Conservation (phyloP, 1,284 basidiomycete genomes). For the Ceratobasidium sp. region DNA sequence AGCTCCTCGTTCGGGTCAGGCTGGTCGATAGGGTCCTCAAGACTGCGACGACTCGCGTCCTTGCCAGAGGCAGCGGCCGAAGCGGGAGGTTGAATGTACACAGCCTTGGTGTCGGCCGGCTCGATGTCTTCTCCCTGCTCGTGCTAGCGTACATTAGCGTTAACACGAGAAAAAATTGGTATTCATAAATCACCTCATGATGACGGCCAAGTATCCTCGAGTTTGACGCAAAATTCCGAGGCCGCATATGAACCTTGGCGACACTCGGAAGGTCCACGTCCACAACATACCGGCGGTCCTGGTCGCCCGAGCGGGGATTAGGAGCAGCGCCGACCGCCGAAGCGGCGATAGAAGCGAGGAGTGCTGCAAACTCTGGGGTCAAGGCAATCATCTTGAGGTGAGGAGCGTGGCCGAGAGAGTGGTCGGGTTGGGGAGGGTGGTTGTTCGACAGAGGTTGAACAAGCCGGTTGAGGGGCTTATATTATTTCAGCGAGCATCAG, state of each 20-base stretch:
- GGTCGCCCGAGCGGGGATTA: background rate
- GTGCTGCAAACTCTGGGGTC: constrained; percentile 27
- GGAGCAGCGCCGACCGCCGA: constrained; percentile 11
- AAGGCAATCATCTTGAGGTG: constrained; percentile 30
- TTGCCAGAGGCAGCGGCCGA: background rate
- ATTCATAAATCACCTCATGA: background rate
- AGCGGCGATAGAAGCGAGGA: constrained; percentile 23
- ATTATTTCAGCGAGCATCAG: too few species aligned
- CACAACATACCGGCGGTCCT: constrained; percentile 11
- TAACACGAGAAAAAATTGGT: background rate
- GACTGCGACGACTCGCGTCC: background rate
- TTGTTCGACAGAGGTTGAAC: background rate
- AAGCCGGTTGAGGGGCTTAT: too few species aligned
- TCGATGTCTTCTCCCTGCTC: background rate
- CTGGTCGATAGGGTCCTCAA: too few species aligned
- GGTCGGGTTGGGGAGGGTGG: constrained; percentile 9
- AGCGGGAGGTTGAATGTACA: constrained; percentile 20
- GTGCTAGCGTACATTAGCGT: background rate
- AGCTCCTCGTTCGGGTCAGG: background rate
- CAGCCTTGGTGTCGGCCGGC: constrained; percentile 7
- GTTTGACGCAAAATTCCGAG: background rate
- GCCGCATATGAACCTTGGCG: constrained; percentile 10
- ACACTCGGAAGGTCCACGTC: constrained; percentile 4
- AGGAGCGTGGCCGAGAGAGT: background rate
- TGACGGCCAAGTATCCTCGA: background rate